Percentiles rank a stretch among this genome's conserved stretches.
phyloP scores from a whole-genome alignment of 208 protist genomes.

The Leishmania aethiopica region DNA sequence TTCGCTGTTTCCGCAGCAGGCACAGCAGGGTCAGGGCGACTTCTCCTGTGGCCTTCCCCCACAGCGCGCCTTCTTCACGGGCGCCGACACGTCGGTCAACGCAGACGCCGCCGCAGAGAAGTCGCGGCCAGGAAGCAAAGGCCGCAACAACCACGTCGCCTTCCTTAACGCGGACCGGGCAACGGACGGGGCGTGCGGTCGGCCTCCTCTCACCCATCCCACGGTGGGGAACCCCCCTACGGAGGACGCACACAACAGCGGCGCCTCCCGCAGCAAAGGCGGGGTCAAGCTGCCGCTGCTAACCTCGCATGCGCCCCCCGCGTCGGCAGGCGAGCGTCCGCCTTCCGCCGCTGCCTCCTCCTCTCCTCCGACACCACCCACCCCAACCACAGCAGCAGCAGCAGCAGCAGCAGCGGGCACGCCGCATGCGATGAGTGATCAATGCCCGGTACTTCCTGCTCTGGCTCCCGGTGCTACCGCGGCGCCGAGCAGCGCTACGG shows the following conservation, averaged over 20 bases:
- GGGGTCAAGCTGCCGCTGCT: not conserved
- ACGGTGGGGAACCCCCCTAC: slow-evolving; percentile 4
- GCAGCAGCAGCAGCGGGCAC: not conserved
- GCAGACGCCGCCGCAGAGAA: slow-evolving; percentile 7
- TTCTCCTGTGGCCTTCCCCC: slow-evolving; percentile 12
- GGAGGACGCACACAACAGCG: not conserved
- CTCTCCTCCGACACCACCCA: not conserved
- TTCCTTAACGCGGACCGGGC: not conserved
- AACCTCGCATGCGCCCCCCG: not conserved
- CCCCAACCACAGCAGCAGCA: not conserved
- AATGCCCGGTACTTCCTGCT: not conserved
- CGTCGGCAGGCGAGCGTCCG: not conserved
- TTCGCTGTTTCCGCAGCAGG: not conserved
- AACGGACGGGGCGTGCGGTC: not conserved
- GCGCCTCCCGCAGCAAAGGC: not conserved
- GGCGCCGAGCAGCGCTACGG: not conserved
- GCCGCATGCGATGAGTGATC: not conserved
- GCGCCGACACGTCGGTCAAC: slow-evolving; percentile 3
- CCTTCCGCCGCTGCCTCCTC: not conserved
- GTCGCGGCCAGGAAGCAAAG: no score
- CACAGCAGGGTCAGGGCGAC: not conserved
- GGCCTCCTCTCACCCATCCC: not conserved
- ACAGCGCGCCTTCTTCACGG: not conserved
- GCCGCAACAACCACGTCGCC: not conserved
- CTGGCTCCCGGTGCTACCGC: not conserved